Evolutionary conservation across 306 rosid genomes (phyloP), one percentile per base, ranked within the genome.

Genomic region (Vicia sativa): DNA sequence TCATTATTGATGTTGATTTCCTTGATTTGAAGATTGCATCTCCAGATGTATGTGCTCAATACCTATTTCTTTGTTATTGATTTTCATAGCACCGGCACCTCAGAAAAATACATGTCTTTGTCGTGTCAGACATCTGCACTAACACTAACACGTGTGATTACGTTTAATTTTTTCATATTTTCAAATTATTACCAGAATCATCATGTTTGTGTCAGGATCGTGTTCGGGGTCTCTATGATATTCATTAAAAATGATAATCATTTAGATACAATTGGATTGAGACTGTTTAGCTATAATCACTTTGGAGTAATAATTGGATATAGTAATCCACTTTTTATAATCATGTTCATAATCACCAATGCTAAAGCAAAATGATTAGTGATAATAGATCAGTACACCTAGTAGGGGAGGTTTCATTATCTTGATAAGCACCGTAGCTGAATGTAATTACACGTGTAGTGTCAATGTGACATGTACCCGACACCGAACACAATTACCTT

Each of bases 1-100:
- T 88, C 91, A 88, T 95, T 39, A 90, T 95, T 26, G 99, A 95
- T 62, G 85, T 95, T 39, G 97, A 95, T 78, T 95, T 95, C 81
- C 90, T 90, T 50, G 99, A 95, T 78, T 81, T 95, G 86, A 95
- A 95, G 87, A 83, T 71, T 59, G 60, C 86, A 23, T 77, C 97
- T 21, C 83, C 86, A 45, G 65, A 75, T 76, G 99, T 95, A 78
- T 70, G 9, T 50, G 62, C 39, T 83, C 35, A 71, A 18, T 19
- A 25, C 60, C 31, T 58, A 46, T 67, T 11, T 59, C 18, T 39
- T 34, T 25, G 4, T 4, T 31, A 35, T 6, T 68, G n/a, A 4
- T 64, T 68, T 34, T 34, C 2, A 0, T 31, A 31, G 8, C 9
- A 1, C 8, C 1, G 38, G 7, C 9, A 34, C 9, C 38, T 34